phyloP scores from a whole-genome alignment of 306 rosid species.

The Cicer judaicum region DNA sequence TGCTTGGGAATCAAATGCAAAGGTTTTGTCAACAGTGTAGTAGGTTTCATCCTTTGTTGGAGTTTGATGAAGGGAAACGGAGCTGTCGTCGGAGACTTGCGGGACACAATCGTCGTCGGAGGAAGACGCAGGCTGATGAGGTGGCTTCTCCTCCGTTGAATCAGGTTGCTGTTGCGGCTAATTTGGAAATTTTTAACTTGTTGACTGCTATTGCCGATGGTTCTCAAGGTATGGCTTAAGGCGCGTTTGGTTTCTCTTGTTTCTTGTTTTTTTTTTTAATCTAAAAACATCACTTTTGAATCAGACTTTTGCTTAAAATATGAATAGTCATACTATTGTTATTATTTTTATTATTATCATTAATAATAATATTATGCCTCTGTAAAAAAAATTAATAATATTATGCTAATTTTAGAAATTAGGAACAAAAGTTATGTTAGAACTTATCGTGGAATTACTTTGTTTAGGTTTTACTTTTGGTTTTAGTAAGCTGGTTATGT shows the following conservation, averaged over 20 bases:
- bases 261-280: not conserved
- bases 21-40: conserved; percentile 98
- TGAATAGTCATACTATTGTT: not conserved
- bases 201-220: conserved; percentile 72
- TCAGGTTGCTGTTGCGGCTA: conserved; percentile 40
- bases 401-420: not conserved
- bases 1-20: conserved; percentile 72
- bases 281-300: not conserved
- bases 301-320: not conserved
- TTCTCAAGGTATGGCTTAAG: conserved; percentile 61
- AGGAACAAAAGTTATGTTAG: not conserved
- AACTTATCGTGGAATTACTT: not conserved
- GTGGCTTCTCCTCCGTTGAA: conserved; percentile 46
- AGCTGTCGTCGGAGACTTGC: conserved; percentile 94
- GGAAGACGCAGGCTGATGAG: conserved; percentile 85
- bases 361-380: not conserved
- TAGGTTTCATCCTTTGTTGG: conserved; percentile 83
- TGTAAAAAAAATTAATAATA: not conserved
- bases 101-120: conserved; percentile 84
- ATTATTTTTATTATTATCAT: not conserved
- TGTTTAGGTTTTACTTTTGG: not conserved
- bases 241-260: not conserved
- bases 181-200: conserved; percentile 69
- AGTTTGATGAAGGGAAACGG: conserved; percentile 89
- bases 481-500: not conserved